Evolutionary conservation across 2,329 filamentous ascomycete genomes (phyloP).

Genomic region (Blastomyces gilchristii): DNA sequence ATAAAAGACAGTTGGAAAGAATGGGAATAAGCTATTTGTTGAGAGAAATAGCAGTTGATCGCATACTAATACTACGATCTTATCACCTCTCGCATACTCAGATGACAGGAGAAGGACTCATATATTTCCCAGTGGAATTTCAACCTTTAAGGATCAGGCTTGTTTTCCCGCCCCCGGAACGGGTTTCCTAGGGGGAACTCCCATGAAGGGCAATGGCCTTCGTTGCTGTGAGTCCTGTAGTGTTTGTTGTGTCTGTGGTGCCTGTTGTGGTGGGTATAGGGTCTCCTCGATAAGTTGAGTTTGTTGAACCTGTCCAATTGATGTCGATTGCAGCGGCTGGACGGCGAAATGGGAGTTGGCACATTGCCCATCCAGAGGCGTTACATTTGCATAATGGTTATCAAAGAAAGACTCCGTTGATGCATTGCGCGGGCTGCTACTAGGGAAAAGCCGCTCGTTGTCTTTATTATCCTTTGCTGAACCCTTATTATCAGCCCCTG

Average conservation of each 20-base stretch:
- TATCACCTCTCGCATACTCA: background rate
- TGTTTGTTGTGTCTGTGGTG: conserved; percentile 11
- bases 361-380: background rate
- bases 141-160: background rate
- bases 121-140: no score
- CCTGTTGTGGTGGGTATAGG: conserved; percentile 16
- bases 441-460: conserved; percentile 21
- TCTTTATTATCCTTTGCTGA: conserved; percentile 25
- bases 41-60: no score
- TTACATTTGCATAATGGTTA: background rate
- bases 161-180: conserved; percentile 20
- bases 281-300: conserved; percentile 8
- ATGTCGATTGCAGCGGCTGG: background rate
- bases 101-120: background rate
- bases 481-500: conserved; percentile 30
- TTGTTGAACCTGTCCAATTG: background rate
- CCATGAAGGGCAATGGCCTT: conserved; percentile 24
- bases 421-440: conserved; percentile 14
- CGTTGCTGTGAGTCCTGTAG: conserved; percentile 23
- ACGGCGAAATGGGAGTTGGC: background rate
- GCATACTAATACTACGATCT: background rate
- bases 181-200: conserved; percentile 31
- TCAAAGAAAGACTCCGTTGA: conserved; percentile 28
- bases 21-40: no score
- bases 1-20: background rate